Evolutionary conservation across 352 stramenopile species (phyloP), one percentile per base, ranked within the genome.

Genomic region (Globisporangium takayamanum): DNA sequence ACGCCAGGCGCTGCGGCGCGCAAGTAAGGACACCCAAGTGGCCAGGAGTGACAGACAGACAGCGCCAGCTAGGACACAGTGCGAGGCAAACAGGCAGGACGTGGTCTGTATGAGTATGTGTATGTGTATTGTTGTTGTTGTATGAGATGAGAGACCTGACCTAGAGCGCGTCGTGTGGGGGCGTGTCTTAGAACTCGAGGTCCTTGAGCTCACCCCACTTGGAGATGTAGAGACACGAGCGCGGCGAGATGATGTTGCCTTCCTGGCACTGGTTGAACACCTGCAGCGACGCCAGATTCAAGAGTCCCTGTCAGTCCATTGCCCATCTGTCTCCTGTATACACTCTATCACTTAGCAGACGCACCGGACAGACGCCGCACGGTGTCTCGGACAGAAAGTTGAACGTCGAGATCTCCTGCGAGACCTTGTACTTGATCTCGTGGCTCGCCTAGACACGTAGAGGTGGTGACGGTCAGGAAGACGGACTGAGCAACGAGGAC

Each of bases 131-230:
- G 20, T 12, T 45, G 30, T 44, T 44, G 11, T 28, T 42, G 20
- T 53, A 22, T 50, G 25, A 30, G 20, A 33, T 16, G 44, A 16
- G 28, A 39, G 16, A 47, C 8, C n/a, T 3, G 22, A 30, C 16
- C n/a, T 16, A 30, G 26, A 6, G 2, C 5, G 28, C 28, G 3
- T 6, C 28, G 28, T 33, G 28, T 22, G 30, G 37, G 11, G 11
- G 6, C 41, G 16, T 2, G 14, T 15, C 5, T 52, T 84, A 95
- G 42, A 94, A 91, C 55, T 91, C 82, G 56, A 89, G 74, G 61
- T 95, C 83, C 64, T 94, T 88, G 59, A 97, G 73, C 51, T 94
- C 84, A 5, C 96, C 70, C 89, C 89, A 97, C 67, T 96, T 93
- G 46, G 74, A 86, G 59, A 96, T 87, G 64, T 97, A 97, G 45